Evolutionary conservation across 2,329 filamentous ascomycete species (phyloP).

Genomic region (Teratosphaeria pseudoeucalypti): DNA sequence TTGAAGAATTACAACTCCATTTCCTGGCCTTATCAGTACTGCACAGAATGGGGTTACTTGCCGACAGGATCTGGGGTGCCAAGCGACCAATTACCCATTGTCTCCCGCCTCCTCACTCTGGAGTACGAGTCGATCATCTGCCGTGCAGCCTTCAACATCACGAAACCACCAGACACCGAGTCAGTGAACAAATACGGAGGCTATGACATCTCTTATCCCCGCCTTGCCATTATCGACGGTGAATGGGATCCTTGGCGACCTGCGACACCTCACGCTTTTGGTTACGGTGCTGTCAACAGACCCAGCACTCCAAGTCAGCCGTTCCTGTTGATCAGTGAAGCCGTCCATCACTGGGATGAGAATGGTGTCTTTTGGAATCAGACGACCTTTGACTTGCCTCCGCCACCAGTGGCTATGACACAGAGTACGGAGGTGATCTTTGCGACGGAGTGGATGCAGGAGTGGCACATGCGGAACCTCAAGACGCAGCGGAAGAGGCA

Average conservation of each 20-base stretch:
- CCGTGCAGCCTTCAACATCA: conserved; percentile 59
- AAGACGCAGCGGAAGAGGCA: neutral
- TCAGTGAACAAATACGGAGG: conserved; percentile 69
- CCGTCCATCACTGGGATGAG: conserved; percentile 54
- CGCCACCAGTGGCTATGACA: conserved; percentile 45
- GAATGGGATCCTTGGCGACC: conserved; percentile 71
- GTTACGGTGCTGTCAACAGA: conserved; percentile 39
- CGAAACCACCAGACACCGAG: conserved; percentile 49
- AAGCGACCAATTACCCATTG: conserved; percentile 50
- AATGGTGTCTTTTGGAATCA: conserved; percentile 48
- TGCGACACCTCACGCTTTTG: conserved; percentile 60
- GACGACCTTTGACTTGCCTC: conserved; percentile 49
- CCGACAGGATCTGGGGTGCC: conserved; percentile 64
- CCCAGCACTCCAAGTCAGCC: conserved; percentile 55
- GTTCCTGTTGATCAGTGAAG: conserved; percentile 61
- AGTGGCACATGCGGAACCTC: conserved; percentile 36
- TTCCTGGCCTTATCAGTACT: conserved; percentile 51
- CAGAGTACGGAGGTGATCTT: conserved; percentile 51
- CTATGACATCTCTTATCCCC: conserved; percentile 58
- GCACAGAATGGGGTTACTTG: conserved; percentile 64
- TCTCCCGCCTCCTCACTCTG: conserved; percentile 60
- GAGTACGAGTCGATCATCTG: conserved; percentile 55
- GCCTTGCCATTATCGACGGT: conserved; percentile 68
- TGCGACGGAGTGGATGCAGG: conserved; percentile 56
- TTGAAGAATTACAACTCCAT: conserved; percentile 33